Percentiles rank a stretch among this genome's conserved stretches.
phyloP scores from a whole-genome alignment of 2,329 filamentous ascomycete species.

The Hypoxylon sp. region DNA sequence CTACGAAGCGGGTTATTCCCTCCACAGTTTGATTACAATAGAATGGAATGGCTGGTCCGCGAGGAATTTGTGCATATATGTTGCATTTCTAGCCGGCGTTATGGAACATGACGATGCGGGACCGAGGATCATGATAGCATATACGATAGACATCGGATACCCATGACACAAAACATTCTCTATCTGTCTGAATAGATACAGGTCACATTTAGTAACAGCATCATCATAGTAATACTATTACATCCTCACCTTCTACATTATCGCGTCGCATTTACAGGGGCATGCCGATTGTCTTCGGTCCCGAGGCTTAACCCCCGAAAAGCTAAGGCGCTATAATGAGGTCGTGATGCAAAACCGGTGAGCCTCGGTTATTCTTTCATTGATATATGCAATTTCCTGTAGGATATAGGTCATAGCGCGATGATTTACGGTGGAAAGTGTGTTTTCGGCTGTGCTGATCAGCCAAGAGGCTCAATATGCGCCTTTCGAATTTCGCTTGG shows the following conservation, averaged over 20 bases:
- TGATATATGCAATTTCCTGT: background rate
- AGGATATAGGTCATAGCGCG: background rate
- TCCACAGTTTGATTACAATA: conserved; percentile 33
- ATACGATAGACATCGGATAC: conserved; percentile 46
- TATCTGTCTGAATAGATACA: conserved; percentile 11
- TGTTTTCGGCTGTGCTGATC: background rate
- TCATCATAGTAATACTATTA: conserved; percentile 14
- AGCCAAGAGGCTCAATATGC: background rate
- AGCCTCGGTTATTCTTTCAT: background rate
- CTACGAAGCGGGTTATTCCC: conserved; percentile 58
- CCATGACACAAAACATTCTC: conserved; percentile 23
- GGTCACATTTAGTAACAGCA: conserved; percentile 18
- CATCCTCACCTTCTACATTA: background rate
- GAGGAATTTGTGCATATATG: conserved; percentile 17
- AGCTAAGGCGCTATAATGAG: background rate
- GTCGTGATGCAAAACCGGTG: background rate
- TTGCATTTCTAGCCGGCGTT: conserved; percentile 33
- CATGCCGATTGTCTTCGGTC: conserved; percentile 5
- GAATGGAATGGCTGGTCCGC: conserved; percentile 9
- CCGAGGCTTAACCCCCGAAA: conserved; percentile 1
- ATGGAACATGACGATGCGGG: conserved; percentile 9
- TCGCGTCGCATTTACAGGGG: conserved; percentile 7
- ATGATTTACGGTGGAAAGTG: background rate
- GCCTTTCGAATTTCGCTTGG: background rate
- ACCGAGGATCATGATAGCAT: conserved; percentile 24